phyloP scores from a whole-genome alignment of 1,284 basidiomycete species.

The Moesziomyces sp. region DNA sequence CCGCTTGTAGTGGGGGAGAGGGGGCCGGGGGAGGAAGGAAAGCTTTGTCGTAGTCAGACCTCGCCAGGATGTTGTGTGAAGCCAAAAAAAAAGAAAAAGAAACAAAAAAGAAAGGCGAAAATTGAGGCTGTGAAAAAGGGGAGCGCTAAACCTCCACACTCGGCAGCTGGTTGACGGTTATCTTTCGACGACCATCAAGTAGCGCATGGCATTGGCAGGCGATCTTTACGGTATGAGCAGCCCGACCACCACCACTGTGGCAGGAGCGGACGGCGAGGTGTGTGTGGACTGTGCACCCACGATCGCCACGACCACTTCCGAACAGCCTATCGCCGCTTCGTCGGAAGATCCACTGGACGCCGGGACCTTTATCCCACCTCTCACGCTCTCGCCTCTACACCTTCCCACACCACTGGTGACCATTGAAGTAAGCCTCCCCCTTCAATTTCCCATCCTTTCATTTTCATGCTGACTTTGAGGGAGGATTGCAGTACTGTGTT shows the following conservation, averaged over 20 bases:
- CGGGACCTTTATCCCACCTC: slow-evolving; percentile 20
- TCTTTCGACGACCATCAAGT: too few relatives aligned
- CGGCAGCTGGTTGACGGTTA: too few relatives aligned
- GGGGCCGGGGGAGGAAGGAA: too few relatives aligned
- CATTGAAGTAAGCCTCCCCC: slow-evolving; percentile 26
- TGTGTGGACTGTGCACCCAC: slow-evolving; percentile 23
- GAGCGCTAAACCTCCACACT: neutral
- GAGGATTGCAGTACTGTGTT: slow-evolving; percentile 26
- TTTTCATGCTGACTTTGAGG: neutral
- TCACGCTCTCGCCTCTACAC: neutral
- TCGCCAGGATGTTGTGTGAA: too few relatives aligned
- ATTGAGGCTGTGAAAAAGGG: slow-evolving; percentile 5
- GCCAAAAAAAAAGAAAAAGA: too few relatives aligned
- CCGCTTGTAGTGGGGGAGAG: too few relatives aligned
- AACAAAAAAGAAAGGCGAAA: neutral
- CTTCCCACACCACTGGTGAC: slow-evolving; percentile 22
- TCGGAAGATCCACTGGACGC: slow-evolving; percentile 28
- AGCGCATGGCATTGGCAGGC: too few relatives aligned
- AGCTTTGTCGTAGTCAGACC: too few relatives aligned
- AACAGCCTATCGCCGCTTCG: neutral
- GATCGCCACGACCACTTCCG: neutral
- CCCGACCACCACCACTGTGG: neutral
- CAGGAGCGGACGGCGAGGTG: neutral
- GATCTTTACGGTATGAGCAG: too few relatives aligned
- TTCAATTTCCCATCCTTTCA: neutral